phyloP scores from a whole-genome alignment of 1,139 yeast species.

The Lizanozyma gosingica region DNA sequence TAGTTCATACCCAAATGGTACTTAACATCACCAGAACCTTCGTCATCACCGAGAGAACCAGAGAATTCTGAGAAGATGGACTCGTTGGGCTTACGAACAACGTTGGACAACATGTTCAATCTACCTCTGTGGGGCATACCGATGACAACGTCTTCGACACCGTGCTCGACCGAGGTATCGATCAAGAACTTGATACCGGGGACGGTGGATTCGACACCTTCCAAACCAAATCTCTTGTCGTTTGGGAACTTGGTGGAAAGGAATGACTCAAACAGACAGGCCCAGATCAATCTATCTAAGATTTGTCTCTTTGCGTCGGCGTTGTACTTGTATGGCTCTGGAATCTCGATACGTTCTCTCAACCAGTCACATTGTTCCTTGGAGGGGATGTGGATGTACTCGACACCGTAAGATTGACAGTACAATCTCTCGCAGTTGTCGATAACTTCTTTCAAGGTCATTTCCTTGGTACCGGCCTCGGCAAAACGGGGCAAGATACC shows the following conservation, averaged over 20 bases:
- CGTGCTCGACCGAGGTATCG: conserved; percentile 87
- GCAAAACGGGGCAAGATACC: conserved; percentile 95
- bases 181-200: conserved; percentile 96
- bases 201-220: conserved; percentile 94
- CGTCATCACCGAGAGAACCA: conserved; percentile 77
- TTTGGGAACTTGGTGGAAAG: conserved; percentile 93
- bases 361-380: conserved; percentile 97
- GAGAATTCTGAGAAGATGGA: conserved; percentile 93
- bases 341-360: conserved; percentile 92
- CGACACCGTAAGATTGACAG: conserved; percentile 86
- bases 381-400: conserved; percentile 94
- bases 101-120: conserved; percentile 93
- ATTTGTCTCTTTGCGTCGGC: conserved; percentile 93
- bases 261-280: conserved; percentile 88
- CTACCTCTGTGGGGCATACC: conserved; percentile 99
- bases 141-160: conserved; percentile 91
- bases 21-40: conserved; percentile 98
- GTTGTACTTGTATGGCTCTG: conserved; percentile 75
- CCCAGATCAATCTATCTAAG: conserved; percentile 94
- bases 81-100: conserved; percentile 97
- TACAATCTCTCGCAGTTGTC: conserved; percentile 73
- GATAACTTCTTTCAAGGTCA: conserved; percentile 73
- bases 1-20: conserved; percentile 99
- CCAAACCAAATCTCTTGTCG: conserved; percentile 97
- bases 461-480: conserved; percentile 50